Evolutionary conservation across 2,329 filamentous ascomycete species (phyloP).

Genomic region (Paecilomyces dactylethromorphus): DNA sequence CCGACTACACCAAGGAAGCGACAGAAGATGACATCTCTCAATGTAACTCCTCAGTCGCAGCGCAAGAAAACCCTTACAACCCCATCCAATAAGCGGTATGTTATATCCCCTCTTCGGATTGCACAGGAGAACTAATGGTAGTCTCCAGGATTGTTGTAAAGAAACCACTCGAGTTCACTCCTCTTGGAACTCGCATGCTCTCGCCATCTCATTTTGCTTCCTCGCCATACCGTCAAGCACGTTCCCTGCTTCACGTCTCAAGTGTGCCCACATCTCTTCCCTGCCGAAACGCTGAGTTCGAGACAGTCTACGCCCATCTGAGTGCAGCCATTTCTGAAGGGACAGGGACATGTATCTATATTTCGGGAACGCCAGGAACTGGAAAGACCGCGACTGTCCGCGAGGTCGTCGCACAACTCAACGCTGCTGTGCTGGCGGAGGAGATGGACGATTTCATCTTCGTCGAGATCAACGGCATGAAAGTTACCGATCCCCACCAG

Average conservation of each 20-base stretch:
- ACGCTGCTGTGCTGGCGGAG: constrained; percentile 78
- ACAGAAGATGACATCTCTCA: constrained; percentile 43
- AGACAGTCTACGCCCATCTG: constrained; percentile 84
- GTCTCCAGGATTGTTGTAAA: constrained; percentile 59
- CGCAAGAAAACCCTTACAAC: constrained; percentile 47
- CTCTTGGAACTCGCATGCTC: constrained; percentile 79
- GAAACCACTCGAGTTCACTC: constrained; percentile 90
- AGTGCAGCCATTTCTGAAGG: constrained; percentile 92
- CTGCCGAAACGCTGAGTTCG: constrained; percentile 87
- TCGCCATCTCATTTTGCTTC: constrained; percentile 67
- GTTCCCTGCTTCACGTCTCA: constrained; percentile 84
- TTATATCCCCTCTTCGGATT: too few species aligned
- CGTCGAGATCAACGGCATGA: constrained; percentile 99
- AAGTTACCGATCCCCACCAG: constrained; percentile 95
- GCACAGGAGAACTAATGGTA: constrained; percentile 1
- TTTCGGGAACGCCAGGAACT: constrained; percentile 95
- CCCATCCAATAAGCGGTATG: constrained; percentile 57
- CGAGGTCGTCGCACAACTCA: constrained; percentile 84
- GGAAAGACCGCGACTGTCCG: constrained; percentile 97
- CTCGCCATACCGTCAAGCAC: constrained; percentile 86
- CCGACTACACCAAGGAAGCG: constrained; percentile 52
- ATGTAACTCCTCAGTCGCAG: constrained; percentile 36
- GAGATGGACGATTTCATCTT: constrained; percentile 98
- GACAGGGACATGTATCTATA: constrained; percentile 94
- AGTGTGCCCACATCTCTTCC: constrained; percentile 84